Evolutionary conservation across 163 green algal species (phyloP), one percentile per base, ranked within the genome.

Genomic region (Coccomyxa subellipsoidea): DNA sequence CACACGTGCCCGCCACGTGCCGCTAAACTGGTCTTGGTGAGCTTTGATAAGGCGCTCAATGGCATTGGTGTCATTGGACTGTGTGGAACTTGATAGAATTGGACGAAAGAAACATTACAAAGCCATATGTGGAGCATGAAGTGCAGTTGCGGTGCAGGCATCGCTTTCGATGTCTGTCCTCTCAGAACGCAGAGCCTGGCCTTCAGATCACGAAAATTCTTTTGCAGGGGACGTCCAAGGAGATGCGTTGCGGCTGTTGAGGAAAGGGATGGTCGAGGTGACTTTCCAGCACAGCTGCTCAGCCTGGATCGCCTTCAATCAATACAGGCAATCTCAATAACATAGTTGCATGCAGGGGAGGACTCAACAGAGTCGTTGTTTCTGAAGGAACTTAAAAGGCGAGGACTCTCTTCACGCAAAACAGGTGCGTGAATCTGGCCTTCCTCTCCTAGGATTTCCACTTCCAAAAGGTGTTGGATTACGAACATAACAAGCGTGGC

Each of bases 301-400:
- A 59, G 3, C 23, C 0, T 27, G 4, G 3, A 59, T 59, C 23
- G 47, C 47, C 47, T 59, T 18, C 47, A 59, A 1, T 27, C 5
- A 27, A 23, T 59, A 12, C 23, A 1, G 5, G 23, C 6, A 5
- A 21, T 23, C 15, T 73, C 66, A 35, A 7, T n/a, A 18, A n/a
- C 1, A 10, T 73, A 73, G 31, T 18, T 36, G 66, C 6, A 34
- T 8, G 66, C 27, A 6, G 66, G 21, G 32, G 66, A 36, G 8
- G 23, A 82, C 2, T 38, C 72, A 53, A 76, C 70, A 4, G 85
- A 84, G 54, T 76, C 78, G n/a, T 54, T 88, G 21, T 88, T 88
- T 59, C 79, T 72, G 72, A 83, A 82, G 54, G 81, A 88, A 54
- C 71, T 88, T 8, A n/a, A 80, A 72, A 80, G 76, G 40, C 69